Conservation (phyloP, 495 filamentous ascomycete species). For the Daldinia vernicosa region DNA sequence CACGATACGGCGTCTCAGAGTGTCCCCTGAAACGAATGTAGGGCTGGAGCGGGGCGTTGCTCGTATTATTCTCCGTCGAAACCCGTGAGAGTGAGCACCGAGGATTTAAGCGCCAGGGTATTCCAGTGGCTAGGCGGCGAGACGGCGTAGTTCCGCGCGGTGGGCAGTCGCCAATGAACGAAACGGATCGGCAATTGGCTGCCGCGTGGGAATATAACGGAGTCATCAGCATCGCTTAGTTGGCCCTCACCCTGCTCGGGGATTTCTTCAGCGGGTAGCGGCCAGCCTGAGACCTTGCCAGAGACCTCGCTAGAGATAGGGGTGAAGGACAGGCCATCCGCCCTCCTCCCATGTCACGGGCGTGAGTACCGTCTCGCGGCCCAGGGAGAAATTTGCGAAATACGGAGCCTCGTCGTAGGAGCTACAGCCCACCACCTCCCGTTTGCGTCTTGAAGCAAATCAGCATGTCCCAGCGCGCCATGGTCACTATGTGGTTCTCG, state of each 20-base stretch:
- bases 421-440: background rate
- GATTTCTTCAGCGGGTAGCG: background rate
- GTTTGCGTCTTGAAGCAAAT: background rate
- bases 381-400: conserved; percentile 29
- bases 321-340: background rate
- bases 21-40: background rate
- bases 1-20: background rate
- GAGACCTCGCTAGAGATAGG: background rate
- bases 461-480: background rate
- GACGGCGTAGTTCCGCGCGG: background rate
- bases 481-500: background rate
- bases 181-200: background rate
- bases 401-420: conserved; percentile 11
- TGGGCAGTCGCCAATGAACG: background rate
- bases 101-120: background rate
- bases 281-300: too few species aligned
- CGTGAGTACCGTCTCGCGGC: conserved; percentile 40
- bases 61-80: background rate
- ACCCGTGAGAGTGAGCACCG: background rate
- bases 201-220: background rate
- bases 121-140: background rate
- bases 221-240: background rate
- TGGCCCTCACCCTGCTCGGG: background rate
- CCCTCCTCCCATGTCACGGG: conserved; percentile 8
- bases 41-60: background rate